Base-by-base conservation (phyloP, 441 rosid species). In the Gossypium schwendimanii region DNA sequence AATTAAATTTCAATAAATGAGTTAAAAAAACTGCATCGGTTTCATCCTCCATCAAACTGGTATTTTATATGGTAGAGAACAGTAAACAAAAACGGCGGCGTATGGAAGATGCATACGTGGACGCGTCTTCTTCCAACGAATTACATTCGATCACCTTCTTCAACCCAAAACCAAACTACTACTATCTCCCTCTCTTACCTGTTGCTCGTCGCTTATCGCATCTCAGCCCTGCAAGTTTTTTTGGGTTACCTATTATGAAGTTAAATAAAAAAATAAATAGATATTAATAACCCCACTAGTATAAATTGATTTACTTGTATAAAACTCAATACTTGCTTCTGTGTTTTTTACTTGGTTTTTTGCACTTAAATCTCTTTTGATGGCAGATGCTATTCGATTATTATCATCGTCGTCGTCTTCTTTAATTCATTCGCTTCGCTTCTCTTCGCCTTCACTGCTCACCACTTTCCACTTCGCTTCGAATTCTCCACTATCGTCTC, bases 301-400 rank as follows among this genome's bases (percentile, higher is more conserved):
- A 0, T 31, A 61, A 63, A 18, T 39, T 4, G 9, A 6, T 18
- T 44, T 6, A 44, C 20, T 21, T 44, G 14, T 10, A 18, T 53
- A 53, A 33, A 53, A 41, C 14, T 36, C 54, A 7, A 18, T 21
- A 17, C 7, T 39, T 33, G 39, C 21, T 73, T n/a, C 31, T 45
- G 11, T 53, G 18, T 28, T 18, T 39, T 33, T 33, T 6, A 33
- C 39, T 33, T 33, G 1, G 36, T 33, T 28, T 28, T 69, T 8
- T 6, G 47, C 21, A 50, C 63, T 74, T 41, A 63, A 73, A 41
- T 66, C 79, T 44, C 64, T 78, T 70, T 55, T 36, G 75, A 89
- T 91, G 98, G 98, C 92, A 67, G 94, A 89, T 79, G 89, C 76
- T 77, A 74, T 85, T 75, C 71, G 82, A 71, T 82, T 85, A 23